phyloP scores from a whole-genome alignment of 139 green algal genomes.

The Tetradesmus lagerheimii region DNA sequence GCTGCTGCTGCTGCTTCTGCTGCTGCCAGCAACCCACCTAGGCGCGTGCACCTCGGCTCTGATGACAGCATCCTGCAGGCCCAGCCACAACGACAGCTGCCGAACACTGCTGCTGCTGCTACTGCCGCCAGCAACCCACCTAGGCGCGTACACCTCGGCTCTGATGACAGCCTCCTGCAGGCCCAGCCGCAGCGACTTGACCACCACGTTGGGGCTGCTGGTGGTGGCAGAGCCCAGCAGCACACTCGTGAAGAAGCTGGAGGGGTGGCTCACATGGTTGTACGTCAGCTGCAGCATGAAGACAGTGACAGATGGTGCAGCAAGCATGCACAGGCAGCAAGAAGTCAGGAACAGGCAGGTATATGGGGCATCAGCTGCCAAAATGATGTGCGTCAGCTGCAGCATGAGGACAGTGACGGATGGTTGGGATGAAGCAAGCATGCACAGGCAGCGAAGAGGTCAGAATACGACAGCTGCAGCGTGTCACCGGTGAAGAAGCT shows the following conservation, averaged over 20 bases:
- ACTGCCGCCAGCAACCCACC: neutral
- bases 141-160: slow-evolving; percentile 5
- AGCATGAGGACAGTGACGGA: neutral
- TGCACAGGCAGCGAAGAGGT: too few species aligned
- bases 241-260: slow-evolving; percentile 17
- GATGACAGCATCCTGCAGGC: too few species aligned
- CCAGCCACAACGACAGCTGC: neutral
- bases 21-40: too few species aligned
- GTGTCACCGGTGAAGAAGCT: too few species aligned
- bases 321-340: too few species aligned
- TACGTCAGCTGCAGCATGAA: slow-evolving; percentile 29
- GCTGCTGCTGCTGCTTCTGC: too few species aligned
- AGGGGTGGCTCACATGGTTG: neutral
- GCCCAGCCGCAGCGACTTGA: slow-evolving; percentile 14
- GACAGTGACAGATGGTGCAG: neutral
- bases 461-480: too few species aligned
- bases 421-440: too few species aligned
- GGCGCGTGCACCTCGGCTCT: too few species aligned
- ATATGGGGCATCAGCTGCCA: too few species aligned
- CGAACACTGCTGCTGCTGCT: neutral
- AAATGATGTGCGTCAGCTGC: too few species aligned
- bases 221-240: neutral
- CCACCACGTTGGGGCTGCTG: neutral
- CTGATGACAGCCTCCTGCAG: neutral
- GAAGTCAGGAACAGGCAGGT: too few species aligned